These are phyloP conservation scores for Phytophthora fragariae DNA, from an alignment of 352 stramenopile genomes.

Conservation along the genomic window DNA sequence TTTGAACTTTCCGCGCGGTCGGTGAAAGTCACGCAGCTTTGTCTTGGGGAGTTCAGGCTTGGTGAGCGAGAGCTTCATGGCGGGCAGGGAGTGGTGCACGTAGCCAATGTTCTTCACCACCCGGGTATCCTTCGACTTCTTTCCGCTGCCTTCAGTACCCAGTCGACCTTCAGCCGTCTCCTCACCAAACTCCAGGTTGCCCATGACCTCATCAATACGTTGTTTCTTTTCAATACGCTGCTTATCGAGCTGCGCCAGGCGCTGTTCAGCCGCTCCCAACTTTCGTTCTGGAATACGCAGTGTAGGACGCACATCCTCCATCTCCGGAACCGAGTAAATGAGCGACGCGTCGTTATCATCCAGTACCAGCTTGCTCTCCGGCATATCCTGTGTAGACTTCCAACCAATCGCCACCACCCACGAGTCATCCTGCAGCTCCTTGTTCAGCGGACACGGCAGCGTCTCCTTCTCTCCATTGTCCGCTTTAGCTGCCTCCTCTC, in stretches of 20 bases:
- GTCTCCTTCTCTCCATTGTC: constrained; percentile 20
- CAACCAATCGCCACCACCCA: constrained; percentile 85
- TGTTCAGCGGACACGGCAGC: constrained; percentile 67
- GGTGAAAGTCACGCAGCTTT: constrained; percentile 86
- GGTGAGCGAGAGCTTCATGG: constrained; percentile 87
- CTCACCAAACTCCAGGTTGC: constrained; percentile 80
- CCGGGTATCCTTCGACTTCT: constrained; percentile 86
- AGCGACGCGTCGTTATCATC: constrained; percentile 86
- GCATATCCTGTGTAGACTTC: constrained; percentile 84
- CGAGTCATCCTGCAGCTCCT: constrained; percentile 69
- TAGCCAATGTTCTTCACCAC: constrained; percentile 88
- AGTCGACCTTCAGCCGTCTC: constrained; percentile 72
- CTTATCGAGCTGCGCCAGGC: constrained; percentile 75
- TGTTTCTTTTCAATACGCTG: constrained; percentile 80
- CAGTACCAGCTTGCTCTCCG: constrained; percentile 79
- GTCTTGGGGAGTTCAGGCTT: constrained; percentile 86
- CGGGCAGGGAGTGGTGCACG: constrained; percentile 87
- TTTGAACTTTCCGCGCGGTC: constrained; percentile 86
- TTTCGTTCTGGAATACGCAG: constrained; percentile 86
- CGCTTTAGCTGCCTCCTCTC: constrained; percentile 3
- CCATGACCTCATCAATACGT: constrained; percentile 86
- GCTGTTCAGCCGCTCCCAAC: constrained; percentile 78
- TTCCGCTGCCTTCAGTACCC: constrained; percentile 71
- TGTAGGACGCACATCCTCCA: constrained; percentile 83
- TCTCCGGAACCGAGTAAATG: constrained; percentile 79